Conservation (phyloP, 305 asterid species). For the Coffea humblotiana region DNA sequence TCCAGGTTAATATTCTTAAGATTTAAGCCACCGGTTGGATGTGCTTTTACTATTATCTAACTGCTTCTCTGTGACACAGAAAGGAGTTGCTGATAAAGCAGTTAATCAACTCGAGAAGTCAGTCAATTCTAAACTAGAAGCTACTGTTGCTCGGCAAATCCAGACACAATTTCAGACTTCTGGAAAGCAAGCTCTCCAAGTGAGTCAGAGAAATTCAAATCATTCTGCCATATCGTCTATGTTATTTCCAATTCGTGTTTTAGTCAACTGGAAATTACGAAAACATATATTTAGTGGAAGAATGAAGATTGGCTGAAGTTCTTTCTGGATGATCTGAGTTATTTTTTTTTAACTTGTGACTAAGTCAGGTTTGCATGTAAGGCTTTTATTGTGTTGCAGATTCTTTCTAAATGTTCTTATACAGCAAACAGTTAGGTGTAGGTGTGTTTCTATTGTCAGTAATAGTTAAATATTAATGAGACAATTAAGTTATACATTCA, state of each 20-base stretch:
- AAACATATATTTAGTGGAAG: not conserved
- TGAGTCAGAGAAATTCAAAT: constrained; percentile 19
- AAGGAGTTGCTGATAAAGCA: constrained; percentile 88
- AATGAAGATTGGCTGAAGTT: not conserved
- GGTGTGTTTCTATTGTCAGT: not conserved
- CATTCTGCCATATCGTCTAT: not conserved
- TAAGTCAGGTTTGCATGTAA: not conserved
- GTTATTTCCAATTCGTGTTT: not conserved
- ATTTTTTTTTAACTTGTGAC: not conserved
- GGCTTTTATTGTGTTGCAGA: not conserved
- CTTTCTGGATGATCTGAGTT: not conserved
- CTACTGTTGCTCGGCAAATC: constrained; percentile 75
- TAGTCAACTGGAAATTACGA: not conserved
- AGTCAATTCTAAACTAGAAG: constrained; percentile 75
- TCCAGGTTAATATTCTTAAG: constrained; percentile 58
- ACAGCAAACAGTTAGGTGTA: not conserved
- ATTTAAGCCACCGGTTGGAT: constrained; percentile 19
- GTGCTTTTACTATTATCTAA: constrained; percentile 28
- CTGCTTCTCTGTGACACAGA: constrained; percentile 52
- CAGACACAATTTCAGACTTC: constrained; percentile 87
- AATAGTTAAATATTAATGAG: not conserved
- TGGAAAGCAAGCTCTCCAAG: constrained; percentile 97
- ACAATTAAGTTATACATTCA: not conserved
- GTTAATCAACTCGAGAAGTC: constrained; percentile 82
- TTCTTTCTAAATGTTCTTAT: not conserved